A percentile compares a stretch with the other conserved stretches of the same genome.
phyloP scores from a whole-genome alignment of 139 green algal species.

The Asterochloris erici region DNA sequence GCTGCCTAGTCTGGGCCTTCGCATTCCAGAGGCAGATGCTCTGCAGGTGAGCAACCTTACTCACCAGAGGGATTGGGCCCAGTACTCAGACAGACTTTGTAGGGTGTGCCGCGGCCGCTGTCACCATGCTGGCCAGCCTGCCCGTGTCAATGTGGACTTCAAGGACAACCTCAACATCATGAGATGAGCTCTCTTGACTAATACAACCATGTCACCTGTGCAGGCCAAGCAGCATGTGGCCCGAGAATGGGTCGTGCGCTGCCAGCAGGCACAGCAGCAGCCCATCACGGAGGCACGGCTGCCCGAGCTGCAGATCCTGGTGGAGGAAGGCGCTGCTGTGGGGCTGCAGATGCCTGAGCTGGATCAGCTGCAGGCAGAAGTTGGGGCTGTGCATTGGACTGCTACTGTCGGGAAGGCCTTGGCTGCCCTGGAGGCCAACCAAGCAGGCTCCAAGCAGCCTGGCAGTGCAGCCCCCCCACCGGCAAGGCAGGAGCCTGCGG shows the following conservation, averaged over 20 bases:
- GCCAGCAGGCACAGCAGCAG: neutral
- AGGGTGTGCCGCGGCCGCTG: too few relatives aligned
- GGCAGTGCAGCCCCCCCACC: neutral
- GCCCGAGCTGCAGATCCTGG: slow-evolving; percentile 7
- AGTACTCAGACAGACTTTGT: too few relatives aligned
- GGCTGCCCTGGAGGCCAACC: neutral
- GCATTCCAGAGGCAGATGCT: neutral
- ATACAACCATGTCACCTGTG: too few relatives aligned
- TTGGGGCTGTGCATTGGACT: slow-evolving; percentile 7
- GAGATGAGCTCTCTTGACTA: too few relatives aligned
- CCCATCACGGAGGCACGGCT: neutral
- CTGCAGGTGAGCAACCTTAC: neutral
- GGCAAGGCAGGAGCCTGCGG: neutral
- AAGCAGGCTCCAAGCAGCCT: neutral
- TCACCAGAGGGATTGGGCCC: too few relatives aligned
- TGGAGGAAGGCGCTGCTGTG: slow-evolving; percentile 13
- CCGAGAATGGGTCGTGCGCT: neutral
- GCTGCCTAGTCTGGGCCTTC: neutral
- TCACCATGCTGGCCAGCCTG: too few relatives aligned
- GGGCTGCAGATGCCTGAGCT: slow-evolving; percentile 12
- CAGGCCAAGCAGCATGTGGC: neutral
- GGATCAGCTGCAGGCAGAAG: slow-evolving; percentile 5
- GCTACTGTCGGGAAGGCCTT: neutral
- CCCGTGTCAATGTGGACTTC: too few relatives aligned
- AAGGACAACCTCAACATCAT: too few relatives aligned